Evolutionary conservation across 257 asterid genomes (phyloP).

Genomic region (Przewalskia tangutica): DNA sequence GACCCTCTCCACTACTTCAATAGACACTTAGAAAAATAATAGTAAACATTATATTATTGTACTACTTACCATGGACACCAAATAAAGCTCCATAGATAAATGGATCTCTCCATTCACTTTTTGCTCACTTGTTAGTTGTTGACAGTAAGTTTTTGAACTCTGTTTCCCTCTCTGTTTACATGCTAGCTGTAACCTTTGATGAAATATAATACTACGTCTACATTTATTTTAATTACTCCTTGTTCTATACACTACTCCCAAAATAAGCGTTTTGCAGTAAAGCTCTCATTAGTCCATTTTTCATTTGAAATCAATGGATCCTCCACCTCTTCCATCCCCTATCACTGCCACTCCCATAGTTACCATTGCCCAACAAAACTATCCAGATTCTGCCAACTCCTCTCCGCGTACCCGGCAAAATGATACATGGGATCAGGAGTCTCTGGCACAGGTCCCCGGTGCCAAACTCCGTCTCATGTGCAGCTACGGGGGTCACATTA

Average conservation of each 20-base stretch:
- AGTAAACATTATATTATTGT: neutral
- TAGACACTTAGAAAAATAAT: neutral
- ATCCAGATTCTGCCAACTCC: conserved; percentile 36
- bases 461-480: conserved; percentile 72
- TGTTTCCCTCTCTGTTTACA: neutral
- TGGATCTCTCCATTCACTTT: neutral
- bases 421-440: conserved; percentile 42
- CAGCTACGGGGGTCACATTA: conserved; percentile 74
- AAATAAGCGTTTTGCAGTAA: neutral
- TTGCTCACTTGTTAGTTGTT: neutral
- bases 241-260: neutral
- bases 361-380: conserved; percentile 10
- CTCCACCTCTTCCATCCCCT: conserved; percentile 20
- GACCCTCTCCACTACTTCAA: too few species aligned
- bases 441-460: conserved; percentile 30
- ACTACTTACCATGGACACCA: neutral
- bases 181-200: neutral
- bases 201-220: too few species aligned
- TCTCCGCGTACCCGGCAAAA: conserved; percentile 36
- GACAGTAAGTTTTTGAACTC: neutral
- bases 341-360: conserved; percentile 5
- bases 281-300: neutral
- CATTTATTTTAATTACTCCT: neutral
- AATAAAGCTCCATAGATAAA: neutral
- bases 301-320: conserved; percentile 27